Conservation (phyloP, 1,284 basidiomycete species). For the Malassezia vespertilionis region DNA sequence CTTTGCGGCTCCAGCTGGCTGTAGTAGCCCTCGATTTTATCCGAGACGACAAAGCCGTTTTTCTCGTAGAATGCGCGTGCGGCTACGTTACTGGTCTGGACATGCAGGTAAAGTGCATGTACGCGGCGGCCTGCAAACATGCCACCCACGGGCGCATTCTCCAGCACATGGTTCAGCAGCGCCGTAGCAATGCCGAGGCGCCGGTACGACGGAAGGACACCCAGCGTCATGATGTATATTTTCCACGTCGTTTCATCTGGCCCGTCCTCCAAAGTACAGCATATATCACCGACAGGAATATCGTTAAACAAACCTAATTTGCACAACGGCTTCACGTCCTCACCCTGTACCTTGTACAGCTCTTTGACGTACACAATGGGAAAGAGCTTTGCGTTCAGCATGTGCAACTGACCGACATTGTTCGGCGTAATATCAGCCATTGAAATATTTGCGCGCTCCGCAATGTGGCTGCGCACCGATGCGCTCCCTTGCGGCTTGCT, state of each 20-base stretch:
- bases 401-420: conserved; percentile 44
- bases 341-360: conserved; percentile 37
- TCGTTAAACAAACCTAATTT: conserved; percentile 49
- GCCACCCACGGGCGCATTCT: conserved; percentile 38
- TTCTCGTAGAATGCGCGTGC: conserved; percentile 47
- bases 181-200: conserved; percentile 47
- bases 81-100: conserved; percentile 47
- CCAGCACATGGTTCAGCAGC: conserved; percentile 42
- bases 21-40: conserved; percentile 40
- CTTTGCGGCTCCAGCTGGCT: conserved; percentile 41
- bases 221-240: conserved; percentile 50
- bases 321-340: conserved; percentile 31
- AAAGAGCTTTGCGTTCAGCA: conserved; percentile 41
- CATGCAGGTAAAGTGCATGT: conserved; percentile 45
- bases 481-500: conserved; percentile 2
- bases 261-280: conserved; percentile 43
- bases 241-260: conserved; percentile 22
- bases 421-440: conserved; percentile 39
- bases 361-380: conserved; percentile 39
- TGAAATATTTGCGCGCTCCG: conserved; percentile 14
- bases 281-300: conserved; percentile 47
- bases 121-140: conserved; percentile 26
- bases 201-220: conserved; percentile 48
- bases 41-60: conserved; percentile 45
- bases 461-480: conserved; percentile 8